phyloP scores from a whole-genome alignment of 148 eudicot genomes.

The Cornus controversa region DNA sequence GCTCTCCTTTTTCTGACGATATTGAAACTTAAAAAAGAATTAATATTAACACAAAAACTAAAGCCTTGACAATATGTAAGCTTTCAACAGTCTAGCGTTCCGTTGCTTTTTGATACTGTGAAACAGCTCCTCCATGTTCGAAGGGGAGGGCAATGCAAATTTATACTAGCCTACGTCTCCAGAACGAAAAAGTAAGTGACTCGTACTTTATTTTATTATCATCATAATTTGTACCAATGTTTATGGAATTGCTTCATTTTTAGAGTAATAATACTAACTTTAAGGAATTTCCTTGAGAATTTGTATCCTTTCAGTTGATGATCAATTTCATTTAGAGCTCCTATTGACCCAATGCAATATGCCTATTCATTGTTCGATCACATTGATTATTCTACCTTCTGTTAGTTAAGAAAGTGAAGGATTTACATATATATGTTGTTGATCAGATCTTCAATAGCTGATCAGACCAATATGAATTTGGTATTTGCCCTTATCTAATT shows the following conservation, averaged over 20 bases:
- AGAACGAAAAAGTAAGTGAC: conserved; percentile 72
- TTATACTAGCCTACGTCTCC: conserved; percentile 81
- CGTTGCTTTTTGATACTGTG: conserved; percentile 73
- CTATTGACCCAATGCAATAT: too few species aligned
- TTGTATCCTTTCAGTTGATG: neutral
- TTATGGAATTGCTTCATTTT: conserved; percentile 8
- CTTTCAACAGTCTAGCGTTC: conserved; percentile 85
- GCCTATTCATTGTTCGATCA: too few species aligned
- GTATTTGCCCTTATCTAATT: too few species aligned
- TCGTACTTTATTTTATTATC: neutral
- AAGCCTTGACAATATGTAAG: conserved; percentile 62
- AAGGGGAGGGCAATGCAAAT: conserved; percentile 53
- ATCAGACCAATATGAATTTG: too few species aligned
- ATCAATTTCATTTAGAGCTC: neutral
- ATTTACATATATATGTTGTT: too few species aligned
- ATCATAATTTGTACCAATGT: neutral
- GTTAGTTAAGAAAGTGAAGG: too few species aligned
- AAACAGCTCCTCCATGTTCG: conserved; percentile 56
- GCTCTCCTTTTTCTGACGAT: neutral
- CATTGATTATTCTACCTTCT: too few species aligned
- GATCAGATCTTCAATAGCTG: too few species aligned
- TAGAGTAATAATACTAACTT: neutral
- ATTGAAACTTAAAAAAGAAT: neutral
- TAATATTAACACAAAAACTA: neutral
- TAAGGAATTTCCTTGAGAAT: neutral